Evolutionary conservation across 768 basidiomycete species (phyloP).

Genomic region (Lactifluus pinguis): DNA sequence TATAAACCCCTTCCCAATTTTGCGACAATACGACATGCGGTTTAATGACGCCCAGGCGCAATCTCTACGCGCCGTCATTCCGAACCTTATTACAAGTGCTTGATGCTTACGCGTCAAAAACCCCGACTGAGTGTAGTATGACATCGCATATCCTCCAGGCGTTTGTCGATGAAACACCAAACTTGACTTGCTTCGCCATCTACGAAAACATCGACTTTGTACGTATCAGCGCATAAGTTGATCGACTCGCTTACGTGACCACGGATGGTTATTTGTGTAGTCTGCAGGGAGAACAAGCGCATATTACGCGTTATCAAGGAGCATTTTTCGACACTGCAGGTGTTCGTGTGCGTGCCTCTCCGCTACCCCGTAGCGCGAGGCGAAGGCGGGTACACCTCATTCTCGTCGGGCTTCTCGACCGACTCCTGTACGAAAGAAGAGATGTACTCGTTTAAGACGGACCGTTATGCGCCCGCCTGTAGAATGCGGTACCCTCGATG

Average conservation of each 20-base stretch:
- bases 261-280: too few species aligned
- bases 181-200: background rate
- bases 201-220: too few species aligned
- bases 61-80: background rate
- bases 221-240: too few species aligned
- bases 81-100: slow-evolving; percentile 9
- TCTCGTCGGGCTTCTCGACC: background rate
- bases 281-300: too few species aligned
- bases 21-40: slow-evolving; percentile 5
- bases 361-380: too few species aligned
- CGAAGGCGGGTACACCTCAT: too few species aligned
- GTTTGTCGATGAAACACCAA: slow-evolving; percentile 6
- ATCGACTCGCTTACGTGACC: too few species aligned
- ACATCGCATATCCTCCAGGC: slow-evolving; percentile 4
- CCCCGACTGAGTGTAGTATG: background rate
- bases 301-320: too few species aligned
- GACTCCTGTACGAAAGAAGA: slow-evolving; percentile 12
- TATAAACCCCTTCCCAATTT: too few species aligned
- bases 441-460: slow-evolving; percentile 7
- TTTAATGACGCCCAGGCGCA: background rate
- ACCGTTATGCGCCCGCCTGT: slow-evolving; percentile 14
- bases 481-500: slow-evolving; percentile 9
- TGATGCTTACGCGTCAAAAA: slow-evolving; percentile 4
- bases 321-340: too few species aligned
- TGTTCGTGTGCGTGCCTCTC: too few species aligned